Evolutionary conservation across 2,329 filamentous ascomycete species (phyloP).

Genomic region (Lachnum nothofagi): DNA sequence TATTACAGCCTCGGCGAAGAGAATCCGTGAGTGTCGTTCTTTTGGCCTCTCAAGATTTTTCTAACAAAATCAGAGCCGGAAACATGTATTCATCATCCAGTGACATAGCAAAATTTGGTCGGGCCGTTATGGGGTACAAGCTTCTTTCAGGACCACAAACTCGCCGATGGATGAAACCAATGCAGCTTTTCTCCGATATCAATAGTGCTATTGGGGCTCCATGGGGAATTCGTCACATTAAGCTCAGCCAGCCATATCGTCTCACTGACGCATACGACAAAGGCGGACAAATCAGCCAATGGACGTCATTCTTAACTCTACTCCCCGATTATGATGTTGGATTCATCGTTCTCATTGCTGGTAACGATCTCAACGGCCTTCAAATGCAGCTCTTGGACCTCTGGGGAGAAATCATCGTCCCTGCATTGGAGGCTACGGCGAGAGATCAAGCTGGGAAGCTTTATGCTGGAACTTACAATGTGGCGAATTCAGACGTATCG

Average conservation of each 20-base stretch:
- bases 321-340: neutral
- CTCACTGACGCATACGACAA: neutral
- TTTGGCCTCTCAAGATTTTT: too few species aligned
- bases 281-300: neutral
- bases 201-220: neutral
- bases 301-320: neutral
- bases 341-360: neutral
- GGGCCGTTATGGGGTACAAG: conserved; percentile 40
- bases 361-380: neutral
- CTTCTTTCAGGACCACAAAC: conserved; percentile 32
- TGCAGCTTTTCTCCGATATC: neutral
- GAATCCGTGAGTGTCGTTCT: neutral
- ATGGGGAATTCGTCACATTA: neutral
- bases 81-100: conserved; percentile 39
- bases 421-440: neutral
- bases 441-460: neutral
- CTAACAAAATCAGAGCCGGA: conserved; percentile 24
- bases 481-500: neutral
- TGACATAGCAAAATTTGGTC: conserved; percentile 40
- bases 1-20: conserved; percentile 2
- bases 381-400: neutral
- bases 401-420: neutral
- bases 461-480: neutral
- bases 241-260: neutral
- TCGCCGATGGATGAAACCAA: neutral